Base-by-base conservation (phyloP, 495 filamentous ascomycete genomes). In the Corynascus novoguineensis region DNA sequence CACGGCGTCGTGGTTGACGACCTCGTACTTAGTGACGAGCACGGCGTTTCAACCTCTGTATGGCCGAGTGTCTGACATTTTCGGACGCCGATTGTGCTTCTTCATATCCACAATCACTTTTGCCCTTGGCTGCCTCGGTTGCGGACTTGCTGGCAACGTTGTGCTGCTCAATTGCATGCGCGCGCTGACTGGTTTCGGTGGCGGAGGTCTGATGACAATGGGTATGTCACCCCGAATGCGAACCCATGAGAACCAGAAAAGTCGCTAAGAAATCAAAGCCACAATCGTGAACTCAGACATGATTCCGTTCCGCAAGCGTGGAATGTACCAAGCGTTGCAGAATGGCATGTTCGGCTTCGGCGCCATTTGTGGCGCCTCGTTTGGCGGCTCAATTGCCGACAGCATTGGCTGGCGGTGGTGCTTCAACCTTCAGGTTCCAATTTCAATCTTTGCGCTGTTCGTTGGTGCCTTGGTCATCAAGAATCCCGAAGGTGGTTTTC, bases 21-120 rank as follows among this genome's bases (percentile, higher is more conserved):
- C 85, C 0, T 87, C 86, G 4, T 85, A 85, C 24, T 70, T 90
- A 19, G 84, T 91, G 51, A 84, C 85, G 3, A 87, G 86, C 63
- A 87, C 84, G 11, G 82, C 84, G 52, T 88, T 86, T 51, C 77
- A 78, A 47, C 73, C 73, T 14, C 56, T 75, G 31, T 75, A 74
- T 32, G 71, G 73, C 1, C 73, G 78, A 1, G 63, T 81, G 5
- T 75, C 78, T 3, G 72, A 83, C 53, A 73, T 81, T 15, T 81
- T 81, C 35, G 82, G 82, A 1, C 75, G 80, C 0, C 69, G 78
- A 0, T 65, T 70, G 12, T 78, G 76, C 55, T 78, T 78, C 64
- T 75, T 78, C 48, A 72, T 76, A 19, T 73, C 73, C 1, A 75
- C 70, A 0, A 62, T 75, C 15, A 76, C 75, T 0, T 79, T 81